Conservation (phyloP, 2,329 filamentous ascomycete genomes). For the Diatrype stigma region DNA sequence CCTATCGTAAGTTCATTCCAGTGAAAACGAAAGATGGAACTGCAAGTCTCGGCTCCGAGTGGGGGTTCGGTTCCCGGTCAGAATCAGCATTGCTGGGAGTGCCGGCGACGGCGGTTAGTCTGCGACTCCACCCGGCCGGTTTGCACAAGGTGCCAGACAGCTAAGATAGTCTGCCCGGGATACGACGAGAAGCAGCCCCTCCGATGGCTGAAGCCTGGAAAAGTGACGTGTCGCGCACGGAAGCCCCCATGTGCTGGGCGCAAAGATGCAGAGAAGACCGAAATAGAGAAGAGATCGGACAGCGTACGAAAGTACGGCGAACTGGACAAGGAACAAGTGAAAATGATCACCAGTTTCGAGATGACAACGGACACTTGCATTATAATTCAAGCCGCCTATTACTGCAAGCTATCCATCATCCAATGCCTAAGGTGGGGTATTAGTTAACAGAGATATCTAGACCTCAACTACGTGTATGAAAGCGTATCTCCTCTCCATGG, state of each 20-base stretch:
- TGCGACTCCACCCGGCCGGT: conserved; percentile 33
- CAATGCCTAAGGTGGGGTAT: background rate
- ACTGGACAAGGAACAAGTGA: background rate
- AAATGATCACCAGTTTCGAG: conserved; percentile 6
- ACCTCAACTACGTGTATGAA: conserved; percentile 28
- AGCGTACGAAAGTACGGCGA: background rate
- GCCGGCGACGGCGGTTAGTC: conserved; percentile 34
- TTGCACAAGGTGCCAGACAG: conserved; percentile 32
- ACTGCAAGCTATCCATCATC: conserved; percentile 21
- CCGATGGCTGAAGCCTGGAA: conserved; percentile 37
- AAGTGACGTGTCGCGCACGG: conserved; percentile 26
- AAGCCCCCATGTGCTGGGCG: conserved; percentile 4
- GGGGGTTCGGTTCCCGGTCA: background rate
- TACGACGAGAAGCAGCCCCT: conserved; percentile 34
- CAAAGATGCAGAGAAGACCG: conserved; percentile 2
- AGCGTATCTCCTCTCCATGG: conserved; percentile 10
- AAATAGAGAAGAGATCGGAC: background rate
- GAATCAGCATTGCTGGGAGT: conserved; percentile 37
- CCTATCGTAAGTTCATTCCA: too few relatives aligned
- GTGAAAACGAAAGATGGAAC: background rate
- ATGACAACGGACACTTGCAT: conserved; percentile 16
- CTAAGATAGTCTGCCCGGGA: conserved; percentile 33
- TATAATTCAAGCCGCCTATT: conserved; percentile 23
- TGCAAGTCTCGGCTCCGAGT: background rate
- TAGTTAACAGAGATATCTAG: conserved; percentile 9